phyloP scores from a whole-genome alignment of 768 basidiomycete species.

The Amanita molliuscula region DNA sequence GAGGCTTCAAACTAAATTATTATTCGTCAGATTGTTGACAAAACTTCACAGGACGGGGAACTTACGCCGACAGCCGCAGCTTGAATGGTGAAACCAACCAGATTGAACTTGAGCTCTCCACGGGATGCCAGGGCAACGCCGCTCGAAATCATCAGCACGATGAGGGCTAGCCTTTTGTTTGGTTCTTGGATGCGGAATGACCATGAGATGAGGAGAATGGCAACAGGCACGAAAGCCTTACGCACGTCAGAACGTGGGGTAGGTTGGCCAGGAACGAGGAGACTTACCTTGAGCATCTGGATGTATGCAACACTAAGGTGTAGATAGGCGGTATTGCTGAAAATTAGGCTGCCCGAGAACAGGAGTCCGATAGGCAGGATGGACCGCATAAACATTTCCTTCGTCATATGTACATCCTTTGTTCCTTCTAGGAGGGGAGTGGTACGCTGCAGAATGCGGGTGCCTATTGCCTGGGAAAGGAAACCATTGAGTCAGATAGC shows the following conservation, averaged over 20 bases:
- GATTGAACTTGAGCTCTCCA: slow-evolving; percentile 81
- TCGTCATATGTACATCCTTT: slow-evolving; percentile 72
- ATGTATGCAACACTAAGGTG: slow-evolving; percentile 91
- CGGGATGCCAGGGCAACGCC: slow-evolving; percentile 87
- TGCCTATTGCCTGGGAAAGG: slow-evolving; percentile 57
- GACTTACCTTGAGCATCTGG: slow-evolving; percentile 82
- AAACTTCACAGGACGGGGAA: slow-evolving; percentile 12
- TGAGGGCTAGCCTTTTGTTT: slow-evolving; percentile 65
- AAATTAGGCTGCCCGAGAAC: slow-evolving; percentile 84
- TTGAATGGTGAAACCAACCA: slow-evolving; percentile 82
- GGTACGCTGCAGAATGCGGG: slow-evolving; percentile 73
- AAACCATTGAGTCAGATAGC: background rate
- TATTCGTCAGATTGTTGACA: background rate
- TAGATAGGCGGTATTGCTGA: slow-evolving; percentile 89
- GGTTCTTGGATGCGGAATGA: slow-evolving; percentile 82
- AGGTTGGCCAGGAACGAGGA: background rate
- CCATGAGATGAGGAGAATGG: slow-evolving; percentile 92
- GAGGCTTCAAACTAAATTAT: slow-evolving; percentile 77
- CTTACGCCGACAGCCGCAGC: slow-evolving; percentile 75
- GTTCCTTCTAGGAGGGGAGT: slow-evolving; percentile 71
- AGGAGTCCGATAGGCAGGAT: slow-evolving; percentile 92
- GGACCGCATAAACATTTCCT: slow-evolving; percentile 67
- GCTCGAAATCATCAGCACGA: slow-evolving; percentile 83
- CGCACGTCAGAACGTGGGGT: background rate
- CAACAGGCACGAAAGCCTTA: slow-evolving; percentile 85